A percentile compares a stretch with the other conserved stretches of the same genome.
phyloP scores from a whole-genome alignment of 305 asterid genomes.

The Fraxinus paxiana region DNA sequence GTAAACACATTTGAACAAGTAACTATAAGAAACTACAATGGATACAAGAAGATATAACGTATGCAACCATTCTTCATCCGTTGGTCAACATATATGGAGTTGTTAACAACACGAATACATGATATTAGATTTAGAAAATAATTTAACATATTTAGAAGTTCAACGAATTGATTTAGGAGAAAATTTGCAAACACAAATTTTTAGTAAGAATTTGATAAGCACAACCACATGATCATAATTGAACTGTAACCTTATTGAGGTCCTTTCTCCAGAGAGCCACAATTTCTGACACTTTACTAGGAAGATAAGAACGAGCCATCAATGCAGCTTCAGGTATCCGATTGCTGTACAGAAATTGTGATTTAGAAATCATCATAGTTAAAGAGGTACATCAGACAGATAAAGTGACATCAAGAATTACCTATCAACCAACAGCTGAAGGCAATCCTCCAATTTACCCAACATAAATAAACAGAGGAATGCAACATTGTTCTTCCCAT shows the following conservation, averaged over 20 bases:
- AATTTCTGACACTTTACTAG: slow-evolving; percentile 94
- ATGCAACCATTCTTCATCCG: neutral
- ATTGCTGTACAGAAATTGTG: slow-evolving; percentile 48
- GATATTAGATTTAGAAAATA: neutral
- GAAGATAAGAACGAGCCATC: slow-evolving; percentile 99
- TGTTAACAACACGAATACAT: neutral
- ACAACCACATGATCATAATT: slow-evolving; percentile 8
- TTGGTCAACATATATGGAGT: neutral
- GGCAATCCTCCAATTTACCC: slow-evolving; percentile 84
- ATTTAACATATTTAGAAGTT: neutral
- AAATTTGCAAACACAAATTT: neutral
- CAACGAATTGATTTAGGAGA: neutral
- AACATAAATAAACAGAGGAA: slow-evolving; percentile 71
- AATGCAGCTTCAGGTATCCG: slow-evolving; percentile 99
- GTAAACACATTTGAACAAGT: neutral
- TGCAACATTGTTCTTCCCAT: slow-evolving; percentile 85
- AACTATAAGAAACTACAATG: neutral
- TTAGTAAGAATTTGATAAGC: neutral
- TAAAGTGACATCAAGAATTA: slow-evolving; percentile 23
- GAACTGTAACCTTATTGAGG: slow-evolving; percentile 61
- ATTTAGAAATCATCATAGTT: slow-evolving; percentile 19
- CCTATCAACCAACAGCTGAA: slow-evolving; percentile 81
- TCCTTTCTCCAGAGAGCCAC: slow-evolving; percentile 92
- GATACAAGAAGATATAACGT: neutral
- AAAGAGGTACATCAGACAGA: slow-evolving; percentile 23